phyloP scores from a whole-genome alignment of 148 eudicot species.

The Vaccinium macrocarpon region DNA sequence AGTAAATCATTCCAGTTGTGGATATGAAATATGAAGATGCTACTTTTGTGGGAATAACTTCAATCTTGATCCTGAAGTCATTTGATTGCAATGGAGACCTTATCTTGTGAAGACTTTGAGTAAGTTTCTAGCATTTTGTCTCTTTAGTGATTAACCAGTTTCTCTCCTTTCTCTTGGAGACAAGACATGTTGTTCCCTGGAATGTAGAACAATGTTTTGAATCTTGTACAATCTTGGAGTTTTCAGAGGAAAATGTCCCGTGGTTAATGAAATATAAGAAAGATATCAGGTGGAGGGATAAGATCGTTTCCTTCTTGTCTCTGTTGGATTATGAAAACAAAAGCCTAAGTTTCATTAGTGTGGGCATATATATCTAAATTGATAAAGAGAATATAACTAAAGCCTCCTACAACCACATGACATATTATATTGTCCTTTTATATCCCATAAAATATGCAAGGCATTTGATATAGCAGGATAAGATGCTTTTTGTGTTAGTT shows the following conservation, averaged over 20 bases:
- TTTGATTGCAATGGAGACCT: background rate
- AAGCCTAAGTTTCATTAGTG: background rate
- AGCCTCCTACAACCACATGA: background rate
- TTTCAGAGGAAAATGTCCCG: background rate
- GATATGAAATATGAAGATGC: background rate
- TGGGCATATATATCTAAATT: background rate
- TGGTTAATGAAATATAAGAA: background rate
- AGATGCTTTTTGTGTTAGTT: background rate
- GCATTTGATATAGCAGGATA: background rate
- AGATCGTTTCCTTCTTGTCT: background rate
- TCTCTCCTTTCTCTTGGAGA: background rate
- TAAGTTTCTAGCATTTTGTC: background rate
- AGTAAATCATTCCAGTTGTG: background rate
- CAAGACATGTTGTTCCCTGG: background rate
- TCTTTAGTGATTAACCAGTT: background rate
- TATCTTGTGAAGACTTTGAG: background rate
- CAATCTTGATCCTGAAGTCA: background rate
- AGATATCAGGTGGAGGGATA: background rate
- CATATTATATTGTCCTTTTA: background rate
- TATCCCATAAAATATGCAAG: background rate
- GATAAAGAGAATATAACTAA: background rate
- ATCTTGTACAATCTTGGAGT: background rate
- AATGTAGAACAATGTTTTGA: background rate
- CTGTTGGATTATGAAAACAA: background rate
- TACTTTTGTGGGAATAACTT: background rate